These are phyloP conservation scores for Leptographium galeiforme DNA, from an alignment of 2,329 filamentous ascomycete species.

Conservation along the genomic window DNA sequence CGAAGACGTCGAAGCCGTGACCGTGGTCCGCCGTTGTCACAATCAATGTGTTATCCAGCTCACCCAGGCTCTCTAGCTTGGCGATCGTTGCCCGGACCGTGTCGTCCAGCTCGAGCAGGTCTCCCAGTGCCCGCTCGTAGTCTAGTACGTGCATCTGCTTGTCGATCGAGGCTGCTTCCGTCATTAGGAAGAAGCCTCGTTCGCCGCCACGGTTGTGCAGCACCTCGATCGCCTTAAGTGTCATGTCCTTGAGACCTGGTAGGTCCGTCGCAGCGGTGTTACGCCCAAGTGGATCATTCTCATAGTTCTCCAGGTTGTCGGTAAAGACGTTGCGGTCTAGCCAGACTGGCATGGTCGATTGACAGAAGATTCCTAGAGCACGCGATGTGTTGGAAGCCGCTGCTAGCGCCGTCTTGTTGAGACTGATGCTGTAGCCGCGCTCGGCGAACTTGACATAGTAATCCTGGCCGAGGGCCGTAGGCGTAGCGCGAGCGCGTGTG, in stretches of 20 bases:
- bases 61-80: slow-evolving; percentile 51
- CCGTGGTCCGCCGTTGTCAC: slow-evolving; percentile 80
- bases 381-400: slow-evolving; percentile 42
- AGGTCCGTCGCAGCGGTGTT: slow-evolving; percentile 55
- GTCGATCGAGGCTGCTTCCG: slow-evolving; percentile 72
- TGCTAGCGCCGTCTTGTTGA: slow-evolving; percentile 61
- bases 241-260: slow-evolving; percentile 81
- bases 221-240: slow-evolving; percentile 71
- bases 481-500: slow-evolving; percentile 58
- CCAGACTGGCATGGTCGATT: slow-evolving; percentile 68
- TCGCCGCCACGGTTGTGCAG: slow-evolving; percentile 52
- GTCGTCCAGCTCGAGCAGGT: slow-evolving; percentile 76
- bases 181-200: slow-evolving; percentile 78
- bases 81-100: slow-evolving; percentile 62
- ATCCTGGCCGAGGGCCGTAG: slow-evolving; percentile 58
- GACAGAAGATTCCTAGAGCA: slow-evolving; percentile 66
- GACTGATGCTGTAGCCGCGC: slow-evolving; percentile 56
- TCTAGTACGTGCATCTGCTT: slow-evolving; percentile 83
- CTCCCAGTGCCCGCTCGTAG: slow-evolving; percentile 74
- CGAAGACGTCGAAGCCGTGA: slow-evolving; percentile 75
- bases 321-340: slow-evolving; percentile 73
- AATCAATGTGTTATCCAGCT: slow-evolving; percentile 63
- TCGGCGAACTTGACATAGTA: slow-evolving; percentile 69
- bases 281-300: slow-evolving; percentile 56
- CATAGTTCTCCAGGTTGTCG: slow-evolving; percentile 50